Evolutionary conservation across 2,329 filamentous ascomycete genomes (phyloP).

Genomic region (Neoascochyta sp.): DNA sequence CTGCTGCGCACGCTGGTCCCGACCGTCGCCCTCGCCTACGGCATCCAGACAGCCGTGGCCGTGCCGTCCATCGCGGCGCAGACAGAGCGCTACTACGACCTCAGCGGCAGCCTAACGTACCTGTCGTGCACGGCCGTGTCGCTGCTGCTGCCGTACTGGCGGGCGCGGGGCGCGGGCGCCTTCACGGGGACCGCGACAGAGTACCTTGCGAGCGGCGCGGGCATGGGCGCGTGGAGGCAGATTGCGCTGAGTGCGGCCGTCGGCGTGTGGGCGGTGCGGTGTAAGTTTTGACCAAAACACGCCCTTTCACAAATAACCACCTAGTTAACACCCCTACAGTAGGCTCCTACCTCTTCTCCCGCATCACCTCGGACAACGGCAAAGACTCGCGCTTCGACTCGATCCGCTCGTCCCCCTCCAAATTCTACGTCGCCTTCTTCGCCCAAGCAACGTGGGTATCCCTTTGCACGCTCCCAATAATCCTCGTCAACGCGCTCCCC

Average conservation of each 20-base stretch:
- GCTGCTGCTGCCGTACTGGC: constrained; percentile 58
- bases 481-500: constrained; percentile 61
- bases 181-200: constrained; percentile 36
- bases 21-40: constrained; percentile 59
- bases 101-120: constrained; percentile 64
- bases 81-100: constrained; percentile 65
- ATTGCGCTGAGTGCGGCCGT: constrained; percentile 53
- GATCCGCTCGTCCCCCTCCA: constrained; percentile 51
- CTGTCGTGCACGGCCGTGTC: constrained; percentile 61
- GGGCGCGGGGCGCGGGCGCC: constrained; percentile 51
- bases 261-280: constrained; percentile 59
- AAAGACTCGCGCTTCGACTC: constrained; percentile 57
- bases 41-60: constrained; percentile 60
- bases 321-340: too few species aligned
- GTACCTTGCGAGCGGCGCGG: constrained; percentile 25
- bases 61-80: constrained; percentile 59
- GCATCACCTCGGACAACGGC: constrained; percentile 55
- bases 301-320: too few species aligned
- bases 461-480: constrained; percentile 62
- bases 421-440: constrained; percentile 54
- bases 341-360: constrained; percentile 61
- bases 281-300: too few species aligned
- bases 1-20: constrained; percentile 62
- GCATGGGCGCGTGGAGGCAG: constrained; percentile 54
- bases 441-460: constrained; percentile 66